Conservation (phyloP, 108 stramenopile species). For the Pseudonitzschia multiseries region DNA sequence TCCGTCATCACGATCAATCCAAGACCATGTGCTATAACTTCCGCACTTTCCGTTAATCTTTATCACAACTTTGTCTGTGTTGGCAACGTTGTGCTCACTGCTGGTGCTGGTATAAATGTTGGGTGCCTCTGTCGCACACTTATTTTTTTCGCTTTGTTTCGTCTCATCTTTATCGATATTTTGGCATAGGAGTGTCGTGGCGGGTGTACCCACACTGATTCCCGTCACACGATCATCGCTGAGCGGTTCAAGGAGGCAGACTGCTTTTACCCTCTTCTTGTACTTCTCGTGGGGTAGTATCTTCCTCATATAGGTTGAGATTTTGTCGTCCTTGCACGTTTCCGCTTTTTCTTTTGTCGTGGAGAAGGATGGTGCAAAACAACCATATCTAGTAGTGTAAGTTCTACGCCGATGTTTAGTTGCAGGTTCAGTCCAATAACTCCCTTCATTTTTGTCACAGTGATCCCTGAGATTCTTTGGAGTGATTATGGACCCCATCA, state of each 20-base stretch:
- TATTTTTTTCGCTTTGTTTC: not conserved
- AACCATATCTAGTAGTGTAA: not conserved
- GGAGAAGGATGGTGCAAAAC: not conserved
- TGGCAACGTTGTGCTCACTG: not conserved
- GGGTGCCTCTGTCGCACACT: not conserved
- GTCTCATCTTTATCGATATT: not conserved
- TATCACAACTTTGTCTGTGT: not conserved
- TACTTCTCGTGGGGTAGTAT: not conserved
- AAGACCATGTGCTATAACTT: not conserved
- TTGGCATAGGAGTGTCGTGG: not conserved
- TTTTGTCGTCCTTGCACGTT: not conserved
- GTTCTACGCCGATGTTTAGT: not conserved
- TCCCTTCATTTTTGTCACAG: not conserved
- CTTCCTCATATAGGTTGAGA: not conserved
- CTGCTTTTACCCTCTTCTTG: not conserved
- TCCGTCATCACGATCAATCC: not conserved
- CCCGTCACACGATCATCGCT: no score
- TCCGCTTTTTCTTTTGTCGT: not conserved
- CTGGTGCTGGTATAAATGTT: not conserved
- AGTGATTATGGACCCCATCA: not conserved
- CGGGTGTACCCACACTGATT: not conserved
- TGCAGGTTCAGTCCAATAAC: not conserved
- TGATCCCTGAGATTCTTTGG: not conserved
- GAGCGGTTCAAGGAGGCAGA: not conserved
- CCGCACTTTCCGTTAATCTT: not conserved